Conservation (phyloP, 495 filamentous ascomycete species). For the Pseudoneurospora amorphoporcata region DNA sequence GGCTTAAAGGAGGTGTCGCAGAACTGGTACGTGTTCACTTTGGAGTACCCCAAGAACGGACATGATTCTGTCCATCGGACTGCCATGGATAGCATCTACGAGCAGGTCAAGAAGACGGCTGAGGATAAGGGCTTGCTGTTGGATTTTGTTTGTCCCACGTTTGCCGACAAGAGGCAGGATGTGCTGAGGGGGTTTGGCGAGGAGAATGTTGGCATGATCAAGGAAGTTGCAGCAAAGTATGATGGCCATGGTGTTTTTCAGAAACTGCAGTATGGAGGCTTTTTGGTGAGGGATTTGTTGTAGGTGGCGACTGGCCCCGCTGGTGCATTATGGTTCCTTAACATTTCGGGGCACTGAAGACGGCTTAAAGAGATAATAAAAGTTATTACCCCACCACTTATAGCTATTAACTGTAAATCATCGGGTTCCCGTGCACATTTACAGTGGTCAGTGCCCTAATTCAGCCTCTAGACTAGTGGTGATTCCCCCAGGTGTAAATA, state of each 20-base stretch:
- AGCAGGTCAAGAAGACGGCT: conserved; percentile 7
- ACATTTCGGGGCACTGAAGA: rapidly evolving
- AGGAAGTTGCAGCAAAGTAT: conserved; percentile 32
- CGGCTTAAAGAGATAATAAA: background rate
- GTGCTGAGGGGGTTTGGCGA: conserved; percentile 39
- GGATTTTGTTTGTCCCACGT: conserved; percentile 27
- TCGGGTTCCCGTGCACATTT: background rate
- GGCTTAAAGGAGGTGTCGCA: conserved; percentile 33
- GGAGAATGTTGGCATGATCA: conserved; percentile 29
- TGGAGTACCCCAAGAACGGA: background rate
- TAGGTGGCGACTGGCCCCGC: background rate
- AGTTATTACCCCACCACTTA: background rate
- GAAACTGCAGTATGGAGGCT: conserved; percentile 29
- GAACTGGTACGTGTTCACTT: conserved; percentile 13
- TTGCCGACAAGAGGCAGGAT: conserved; percentile 34
- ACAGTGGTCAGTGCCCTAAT: background rate
- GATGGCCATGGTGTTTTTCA: conserved; percentile 43
- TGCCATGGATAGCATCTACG: background rate
- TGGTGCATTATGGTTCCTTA: background rate
- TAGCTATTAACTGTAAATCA: no score
- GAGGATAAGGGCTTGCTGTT: conserved; percentile 15
- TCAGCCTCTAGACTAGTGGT: background rate
- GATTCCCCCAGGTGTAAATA: no score
- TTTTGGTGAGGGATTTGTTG: conserved; percentile 1
- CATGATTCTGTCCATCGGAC: background rate